Evolutionary conservation across 108 stramenopile species (phyloP), one percentile per base, ranked within the genome.

Genomic region (Cylindrotheca closterium): DNA sequence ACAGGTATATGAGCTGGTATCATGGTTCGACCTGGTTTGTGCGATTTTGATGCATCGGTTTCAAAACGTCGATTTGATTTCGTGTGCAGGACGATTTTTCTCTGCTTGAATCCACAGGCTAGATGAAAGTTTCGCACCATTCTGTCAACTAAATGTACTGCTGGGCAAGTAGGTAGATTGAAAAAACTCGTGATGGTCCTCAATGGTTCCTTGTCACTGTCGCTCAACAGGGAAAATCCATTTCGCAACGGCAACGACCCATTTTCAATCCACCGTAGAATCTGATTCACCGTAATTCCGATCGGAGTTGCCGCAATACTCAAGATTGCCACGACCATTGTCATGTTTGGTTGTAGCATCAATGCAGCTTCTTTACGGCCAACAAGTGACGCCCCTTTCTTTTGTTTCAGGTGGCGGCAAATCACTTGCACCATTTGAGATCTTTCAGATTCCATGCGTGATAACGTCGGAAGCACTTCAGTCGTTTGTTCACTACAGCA

Each of bases 161-260:
- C 30, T 29, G 73, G 73, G 17, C 48, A 24, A 18, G 31, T 17
- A 0, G n/a, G 27, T 47, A 59, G 57, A 61, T 24, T 55, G 55
- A 60, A 89, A 65, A 72, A 83, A 56, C 2, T 24, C 24, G 74
- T 64, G 23, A 83, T 63, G 28, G 60, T 60, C 21, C 28, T 33
- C 0, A 88, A 63, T 24, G 22, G 30, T 25, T 73, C 61, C 49
- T 70, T 73, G 60, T 83, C 42, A 19, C 47, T 17, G 18, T 57
- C 25, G 24, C 77, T 58, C 30, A 88, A 63, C 48, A 85, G 49
- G 8, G 47, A 50, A 63, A 56, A 83, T 1, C 82, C 87, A 63
- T 85, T 81, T 58, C 81, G 58, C 10, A 82, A 68, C 23, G 84
- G 82, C 3, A 88, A 47, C 28, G 58, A 62, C n/a, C 87, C 87